A percentile compares a stretch with the other conserved stretches of the same genome.
Conservation (phyloP, 768 basidiomycete genomes). For the Leccinum arenicola region DNA sequence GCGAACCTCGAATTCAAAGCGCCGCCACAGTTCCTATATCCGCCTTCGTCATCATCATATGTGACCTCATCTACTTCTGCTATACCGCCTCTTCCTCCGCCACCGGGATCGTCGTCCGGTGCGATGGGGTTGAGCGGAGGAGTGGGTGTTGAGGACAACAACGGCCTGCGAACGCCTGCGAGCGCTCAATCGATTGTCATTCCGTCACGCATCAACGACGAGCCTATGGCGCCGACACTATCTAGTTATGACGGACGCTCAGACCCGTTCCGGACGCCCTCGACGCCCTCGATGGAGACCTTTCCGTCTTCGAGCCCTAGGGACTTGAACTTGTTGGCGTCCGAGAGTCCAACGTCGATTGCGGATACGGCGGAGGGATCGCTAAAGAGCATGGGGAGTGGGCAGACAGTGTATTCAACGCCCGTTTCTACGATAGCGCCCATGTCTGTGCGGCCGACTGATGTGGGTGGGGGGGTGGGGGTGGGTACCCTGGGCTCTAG, state of each 20-base stretch:
- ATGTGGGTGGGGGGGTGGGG: neutral
- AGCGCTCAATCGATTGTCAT: slow-evolving; percentile 23
- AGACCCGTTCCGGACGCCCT: slow-evolving; percentile 32
- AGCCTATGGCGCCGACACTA: slow-evolving; percentile 28
- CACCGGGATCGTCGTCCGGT: slow-evolving; percentile 6
- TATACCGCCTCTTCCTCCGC: slow-evolving; percentile 16
- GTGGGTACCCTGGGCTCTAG: neutral
- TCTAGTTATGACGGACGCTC: slow-evolving; percentile 9
- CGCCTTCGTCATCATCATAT: slow-evolving; percentile 13
- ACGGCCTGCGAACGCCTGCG: slow-evolving; percentile 22
- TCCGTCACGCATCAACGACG: slow-evolving; percentile 28
- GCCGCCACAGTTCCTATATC: slow-evolving; percentile 24
- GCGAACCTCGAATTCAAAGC: slow-evolving; percentile 14
- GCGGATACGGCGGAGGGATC: slow-evolving; percentile 2
- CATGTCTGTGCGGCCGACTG: slow-evolving; percentile 1
- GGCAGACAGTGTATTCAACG: slow-evolving; percentile 15
- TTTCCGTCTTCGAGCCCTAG: slow-evolving; percentile 22
- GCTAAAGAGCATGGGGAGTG: slow-evolving; percentile 14
- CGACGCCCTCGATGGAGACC: slow-evolving; percentile 27
- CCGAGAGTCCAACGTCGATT: neutral
- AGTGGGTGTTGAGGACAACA: neutral
- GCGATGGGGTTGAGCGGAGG: neutral
- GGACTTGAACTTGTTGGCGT: slow-evolving; percentile 4
- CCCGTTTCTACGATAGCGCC: slow-evolving; percentile 5
- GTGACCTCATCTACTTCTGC: neutral